Evolutionary conservation across 306 rosid species (phyloP), one percentile per base, ranked within the genome.

Genomic region (Lagenaria siceraria): DNA sequence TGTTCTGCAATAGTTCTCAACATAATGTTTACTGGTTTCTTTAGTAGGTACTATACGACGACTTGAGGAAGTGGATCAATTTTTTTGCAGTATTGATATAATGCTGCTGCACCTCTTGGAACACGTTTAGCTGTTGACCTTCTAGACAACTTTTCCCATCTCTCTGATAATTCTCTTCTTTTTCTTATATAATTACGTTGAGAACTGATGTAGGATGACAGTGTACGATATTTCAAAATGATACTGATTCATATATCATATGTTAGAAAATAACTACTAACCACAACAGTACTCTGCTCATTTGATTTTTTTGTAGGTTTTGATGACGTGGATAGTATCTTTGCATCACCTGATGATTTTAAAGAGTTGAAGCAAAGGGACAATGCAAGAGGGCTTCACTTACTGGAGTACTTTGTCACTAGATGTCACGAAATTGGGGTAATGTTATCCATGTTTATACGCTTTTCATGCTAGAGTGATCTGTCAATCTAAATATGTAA

Each of bases 401-500:
- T 96, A 65, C 86, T 96, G 81, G 96, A 92, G 81, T 87, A 87
- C 82, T 96, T 90, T 74, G 93, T 96, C 71, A 87, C 76, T 54
- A 87, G 83, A 87, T 90, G 99, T 83, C 92, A 96, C 81, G 91
- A 91, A 81, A 78, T 90, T 72, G 97, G 96, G 98, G 97, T 92
- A 90, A 19, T 19, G 96, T 90, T 89, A 19, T 19, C 33, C 49
- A 48, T 70, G 48, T 31, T 58, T 69, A 40, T 29, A 58, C 21
- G 10, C 10, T 72, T 49, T 18, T 72, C 60, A 13, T 72, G 27
- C 18, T 72, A 25, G 58, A 71, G 54, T 7, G 15, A 24, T 65
- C 60, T 40, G 46, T 66, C 68, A 55, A 61, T 35, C 4, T 15
- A 13, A 72, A 40, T 22, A 31, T 55, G 29, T 7, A 10, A 48